Conservation (phyloP, 2,329 filamentous ascomycete species). For the Rutstroemia sp. region DNA sequence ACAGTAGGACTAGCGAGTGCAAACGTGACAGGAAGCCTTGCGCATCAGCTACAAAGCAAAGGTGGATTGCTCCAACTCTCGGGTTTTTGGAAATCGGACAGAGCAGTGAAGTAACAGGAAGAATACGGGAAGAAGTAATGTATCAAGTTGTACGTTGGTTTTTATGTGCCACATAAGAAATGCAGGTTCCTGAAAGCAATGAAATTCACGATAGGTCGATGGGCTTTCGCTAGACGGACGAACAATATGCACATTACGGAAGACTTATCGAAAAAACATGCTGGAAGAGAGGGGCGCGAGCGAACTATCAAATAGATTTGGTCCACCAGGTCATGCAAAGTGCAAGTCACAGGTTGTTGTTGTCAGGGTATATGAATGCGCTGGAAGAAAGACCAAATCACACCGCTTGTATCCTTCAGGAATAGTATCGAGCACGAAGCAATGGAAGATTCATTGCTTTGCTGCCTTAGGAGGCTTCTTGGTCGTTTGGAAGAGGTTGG, state of each 20-base stretch:
- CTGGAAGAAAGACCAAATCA: conserved; percentile 1
- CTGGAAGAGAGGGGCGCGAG: neutral
- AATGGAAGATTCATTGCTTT: too few relatives aligned
- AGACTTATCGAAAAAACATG: neutral
- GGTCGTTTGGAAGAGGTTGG: too few relatives aligned
- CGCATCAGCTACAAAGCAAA: too few relatives aligned
- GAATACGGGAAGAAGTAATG: neutral
- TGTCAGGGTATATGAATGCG: conserved; percentile 1
- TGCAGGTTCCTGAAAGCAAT: neutral
- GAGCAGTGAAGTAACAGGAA: neutral
- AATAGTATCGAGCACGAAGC: neutral
- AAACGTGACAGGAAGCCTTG: too few relatives aligned
- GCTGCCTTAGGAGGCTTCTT: too few relatives aligned
- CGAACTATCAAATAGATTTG: neutral
- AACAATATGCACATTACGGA: conserved; percentile 1
- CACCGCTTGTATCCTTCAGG: neutral
- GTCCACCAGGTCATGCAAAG: neutral
- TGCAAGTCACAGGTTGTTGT: neutral
- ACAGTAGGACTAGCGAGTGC: too few relatives aligned
- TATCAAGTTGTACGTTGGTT: neutral
- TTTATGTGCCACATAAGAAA: neutral
- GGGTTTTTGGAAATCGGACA: too few relatives aligned
- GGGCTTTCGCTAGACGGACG: neutral
- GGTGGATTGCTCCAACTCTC: too few relatives aligned
- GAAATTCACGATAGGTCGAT: neutral